Evolutionary conservation across 495 filamentous ascomycete genomes (phyloP), one percentile per base, ranked within the genome.

Genomic region (Penicillium diatomitis): DNA sequence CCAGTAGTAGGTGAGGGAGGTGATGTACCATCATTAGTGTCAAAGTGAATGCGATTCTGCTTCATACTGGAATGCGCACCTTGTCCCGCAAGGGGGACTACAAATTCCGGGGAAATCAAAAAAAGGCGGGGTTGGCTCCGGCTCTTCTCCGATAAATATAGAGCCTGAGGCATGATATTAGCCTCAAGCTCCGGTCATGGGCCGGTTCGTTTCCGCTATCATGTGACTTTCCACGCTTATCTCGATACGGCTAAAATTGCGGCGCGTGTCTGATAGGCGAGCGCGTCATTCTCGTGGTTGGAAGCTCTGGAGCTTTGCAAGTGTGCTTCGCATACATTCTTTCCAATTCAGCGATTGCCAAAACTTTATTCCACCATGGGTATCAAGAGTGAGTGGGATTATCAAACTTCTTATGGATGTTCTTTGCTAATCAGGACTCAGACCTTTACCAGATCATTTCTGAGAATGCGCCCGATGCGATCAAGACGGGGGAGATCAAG

Each of bases 401-500:
- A 35, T n/a, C 11, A 6, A 4, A 8, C 2, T 29, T 7, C 5
- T 27, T 47, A 0, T 9, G 30, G 8, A 8, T n/a, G 0, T 32
- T 37, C 11, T 46, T 41, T 46, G 20, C 52, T 63, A 10, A 61
- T 46, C 28, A 12, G 42, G 11, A 8, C 49, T 4, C 56, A 84
- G 82, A 85, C 41, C 84, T 96, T 32, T 89, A 81, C 68, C 79
- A 83, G 52, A 79, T 98, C 60, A 90, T 98, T 69, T 82, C 85
- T 48, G 92, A 97, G 51, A 84, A 96, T 67, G 85, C 86, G 48
- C 88, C 91, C 28, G 87, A 90, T 73, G 86, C 92, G n/a, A 79
- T 96, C 74, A 95, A 95, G 65, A 80, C 85, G 49, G 89, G 92
- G 44, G 94, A 98, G 54, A 97, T 98, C 71, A 98, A 97, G 70